Percentiles rank a stretch among this genome's conserved stretches.
These are phyloP conservation scores for Spencermartinsiella ligniputridi DNA, from an alignment of 1,139 yeast species.

Conservation along the genomic window DNA sequence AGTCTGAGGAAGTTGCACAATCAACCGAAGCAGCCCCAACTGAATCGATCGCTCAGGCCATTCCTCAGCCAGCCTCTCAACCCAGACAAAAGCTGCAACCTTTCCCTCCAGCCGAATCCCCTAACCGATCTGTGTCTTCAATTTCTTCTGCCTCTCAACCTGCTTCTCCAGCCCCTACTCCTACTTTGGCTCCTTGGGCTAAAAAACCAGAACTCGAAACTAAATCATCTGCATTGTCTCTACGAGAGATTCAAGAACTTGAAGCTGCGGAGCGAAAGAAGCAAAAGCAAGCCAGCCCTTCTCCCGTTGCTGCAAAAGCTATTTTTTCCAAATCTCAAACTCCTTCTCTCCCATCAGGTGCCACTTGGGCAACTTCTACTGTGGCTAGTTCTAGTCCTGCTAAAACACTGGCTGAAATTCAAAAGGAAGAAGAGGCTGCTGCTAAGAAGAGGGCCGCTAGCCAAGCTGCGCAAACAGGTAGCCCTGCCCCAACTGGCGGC, in stretches of 20 bases:
- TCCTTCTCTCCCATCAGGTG: constrained; percentile 41
- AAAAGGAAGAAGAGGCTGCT: constrained; percentile 41
- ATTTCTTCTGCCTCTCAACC: constrained; percentile 10
- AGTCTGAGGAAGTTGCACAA: background rate
- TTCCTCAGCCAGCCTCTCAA: background rate
- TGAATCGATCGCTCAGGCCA: background rate
- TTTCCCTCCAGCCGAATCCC: background rate
- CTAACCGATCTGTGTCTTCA: background rate
- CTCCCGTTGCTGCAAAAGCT: constrained; percentile 12
- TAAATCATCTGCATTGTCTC: constrained; percentile 45
- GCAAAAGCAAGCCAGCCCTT: constrained; percentile 14
- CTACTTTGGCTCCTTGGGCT: constrained; percentile 44
- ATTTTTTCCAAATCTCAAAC: constrained; percentile 5
- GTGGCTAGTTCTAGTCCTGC: constrained; percentile 27
- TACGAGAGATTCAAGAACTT: constrained; percentile 65
- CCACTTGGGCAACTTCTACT: constrained; percentile 51
- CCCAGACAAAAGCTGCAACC: background rate
- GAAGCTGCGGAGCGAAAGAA: constrained; percentile 49
- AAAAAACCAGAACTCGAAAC: constrained; percentile 26
- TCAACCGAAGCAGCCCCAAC: background rate
- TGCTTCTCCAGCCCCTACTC: constrained; percentile 8
- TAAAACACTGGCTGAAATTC: constrained; percentile 46
- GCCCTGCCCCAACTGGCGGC: constrained; percentile 17
- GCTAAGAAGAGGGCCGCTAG: constrained; percentile 30
- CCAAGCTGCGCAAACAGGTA: constrained; percentile 5